Conservation (phyloP, 768 basidiomycete genomes). For the Lenzites betulinus region DNA sequence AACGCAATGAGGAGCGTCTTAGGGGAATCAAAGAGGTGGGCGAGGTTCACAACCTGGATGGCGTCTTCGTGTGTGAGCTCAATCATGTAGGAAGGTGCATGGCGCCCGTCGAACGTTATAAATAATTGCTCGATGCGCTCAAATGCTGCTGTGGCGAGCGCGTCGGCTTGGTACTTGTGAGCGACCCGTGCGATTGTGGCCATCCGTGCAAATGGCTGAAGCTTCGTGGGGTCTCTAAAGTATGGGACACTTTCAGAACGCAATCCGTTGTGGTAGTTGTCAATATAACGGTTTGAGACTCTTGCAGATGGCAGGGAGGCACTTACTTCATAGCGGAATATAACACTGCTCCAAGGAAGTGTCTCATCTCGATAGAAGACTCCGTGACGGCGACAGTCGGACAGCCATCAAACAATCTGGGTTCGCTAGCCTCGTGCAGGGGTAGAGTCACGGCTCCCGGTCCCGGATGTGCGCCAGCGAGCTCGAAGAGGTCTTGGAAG, state of each 20-base stretch:
- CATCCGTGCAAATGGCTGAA: background rate
- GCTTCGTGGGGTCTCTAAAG: background rate
- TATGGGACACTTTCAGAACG: too few species aligned
- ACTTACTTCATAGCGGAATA: background rate
- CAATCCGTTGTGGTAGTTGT: too few species aligned
- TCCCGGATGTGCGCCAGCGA: background rate
- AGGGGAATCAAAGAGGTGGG: background rate
- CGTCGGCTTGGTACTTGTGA: background rate
- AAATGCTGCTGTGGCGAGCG: background rate
- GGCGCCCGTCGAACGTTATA: background rate
- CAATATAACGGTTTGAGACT: too few species aligned
- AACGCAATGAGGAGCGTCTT: background rate
- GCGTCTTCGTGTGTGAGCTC: background rate
- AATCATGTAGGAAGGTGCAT: background rate
- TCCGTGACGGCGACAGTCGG: background rate
- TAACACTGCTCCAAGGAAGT: background rate
- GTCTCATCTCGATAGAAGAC: background rate
- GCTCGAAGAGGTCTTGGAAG: conserved; percentile 11
- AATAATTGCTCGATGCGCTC: background rate
- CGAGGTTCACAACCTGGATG: background rate
- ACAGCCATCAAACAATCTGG: background rate
- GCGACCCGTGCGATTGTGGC: background rate
- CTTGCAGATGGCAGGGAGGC: too few species aligned
- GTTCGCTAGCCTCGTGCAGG: background rate
- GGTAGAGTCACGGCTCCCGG: too few species aligned